Evolutionary conservation across 345 rosid genomes (phyloP).

Genomic region (Streptanthus diversifolius): DNA sequence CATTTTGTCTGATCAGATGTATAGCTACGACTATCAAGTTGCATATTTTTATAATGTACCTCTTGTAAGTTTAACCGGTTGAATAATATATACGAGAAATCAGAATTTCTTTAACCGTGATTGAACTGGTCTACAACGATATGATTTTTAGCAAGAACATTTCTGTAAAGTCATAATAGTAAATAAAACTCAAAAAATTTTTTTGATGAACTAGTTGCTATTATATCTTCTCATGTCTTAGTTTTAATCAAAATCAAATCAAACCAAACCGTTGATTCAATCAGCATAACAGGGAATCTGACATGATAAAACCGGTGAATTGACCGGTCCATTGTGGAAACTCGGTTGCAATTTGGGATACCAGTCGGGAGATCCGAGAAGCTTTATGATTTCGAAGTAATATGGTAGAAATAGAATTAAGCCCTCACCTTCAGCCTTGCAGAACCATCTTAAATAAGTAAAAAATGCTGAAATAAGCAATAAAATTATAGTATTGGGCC

Average conservation of each 20-base stretch:
- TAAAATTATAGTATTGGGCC: too few species aligned
- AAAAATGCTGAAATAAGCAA: too few species aligned
- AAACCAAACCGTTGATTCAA: background rate
- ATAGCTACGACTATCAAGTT: constrained; percentile 28
- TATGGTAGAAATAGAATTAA: background rate
- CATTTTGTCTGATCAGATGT: constrained; percentile 14
- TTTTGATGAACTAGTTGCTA: background rate
- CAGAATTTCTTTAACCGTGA: background rate
- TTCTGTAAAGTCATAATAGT: background rate
- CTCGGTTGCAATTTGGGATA: background rate
- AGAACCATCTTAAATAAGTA: background rate
- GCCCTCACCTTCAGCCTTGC: background rate
- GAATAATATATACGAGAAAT: constrained; percentile 5
- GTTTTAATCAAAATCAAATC: background rate
- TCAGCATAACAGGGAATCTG: background rate
- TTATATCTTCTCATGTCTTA: background rate
- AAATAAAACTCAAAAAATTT: background rate
- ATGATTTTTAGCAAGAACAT: background rate
- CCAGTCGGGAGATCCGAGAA: background rate
- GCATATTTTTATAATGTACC: background rate
- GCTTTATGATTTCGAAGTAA: background rate
- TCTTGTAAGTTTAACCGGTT: constrained; percentile 4
- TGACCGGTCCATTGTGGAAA: background rate
- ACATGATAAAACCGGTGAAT: background rate
- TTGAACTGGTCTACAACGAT: background rate